Evolutionary conservation across 2,329 filamentous ascomycete species (phyloP), one percentile per base, ranked within the genome.

Genomic region (Apiospora arundinis): DNA sequence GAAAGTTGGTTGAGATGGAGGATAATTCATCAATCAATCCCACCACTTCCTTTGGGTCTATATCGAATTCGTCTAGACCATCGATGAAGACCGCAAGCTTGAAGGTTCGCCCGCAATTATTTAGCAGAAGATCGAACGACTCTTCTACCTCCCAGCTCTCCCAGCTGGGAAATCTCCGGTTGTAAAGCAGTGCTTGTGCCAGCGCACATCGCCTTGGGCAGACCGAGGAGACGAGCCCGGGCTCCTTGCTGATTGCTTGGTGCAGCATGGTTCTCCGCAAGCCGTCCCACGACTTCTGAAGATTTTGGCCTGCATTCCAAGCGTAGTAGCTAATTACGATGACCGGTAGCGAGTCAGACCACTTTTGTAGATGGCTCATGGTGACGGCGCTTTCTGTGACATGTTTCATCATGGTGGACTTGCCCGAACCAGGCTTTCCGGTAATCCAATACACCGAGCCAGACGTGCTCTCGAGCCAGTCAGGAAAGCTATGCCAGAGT

Each of bases 341-440:
- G 8, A 40, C 8, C 28, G 56, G 56, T 18, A 63, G 56, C 3
- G 16, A 16, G 1, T 18, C 5, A 16, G 56, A 63, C 56, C 56
- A 63, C 28, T 1, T n/a, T 18, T 40, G 6, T 0, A 63, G 56
- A n/a, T 63, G 18, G 0, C 1, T 2, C 8, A 12, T 32, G 4
- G 56, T 63, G 11, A 1, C 18, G 1, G 6, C 4, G 11, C 25
- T 45, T 8, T 44, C 40, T 16, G 25, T n/a, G 16, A 67, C 32
- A 4, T 44, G 25, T 28, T 67, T 67, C 40, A 67, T 32, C n/a
- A 67, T 44, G 1, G 40, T 45, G 6, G 40, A 44, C 2, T 67
- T 67, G 4, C 65, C 65, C n/a, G 65, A 67, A 12, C 65, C 65
- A 25, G 65, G 65, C 44, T 67, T 67, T 8, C 65, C 65, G 9